These are phyloP conservation scores for Linum lewisii DNA, from an alignment of 345 rosid species.

Conservation along the genomic window DNA sequence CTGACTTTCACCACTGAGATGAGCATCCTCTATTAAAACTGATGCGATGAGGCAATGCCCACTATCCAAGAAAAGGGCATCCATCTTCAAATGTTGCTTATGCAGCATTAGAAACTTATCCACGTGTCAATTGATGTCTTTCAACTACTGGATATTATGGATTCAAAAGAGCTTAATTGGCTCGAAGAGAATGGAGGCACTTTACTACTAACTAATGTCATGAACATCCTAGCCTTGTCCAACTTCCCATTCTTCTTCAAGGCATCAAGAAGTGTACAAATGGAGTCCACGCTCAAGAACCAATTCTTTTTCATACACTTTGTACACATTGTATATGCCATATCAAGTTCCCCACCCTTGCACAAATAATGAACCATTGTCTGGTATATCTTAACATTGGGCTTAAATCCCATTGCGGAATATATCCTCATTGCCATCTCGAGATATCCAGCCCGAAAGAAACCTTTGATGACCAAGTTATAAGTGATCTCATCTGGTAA, in stretches of 20 bases:
- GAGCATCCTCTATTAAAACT: too few relatives aligned
- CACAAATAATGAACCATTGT: conserved; percentile 78
- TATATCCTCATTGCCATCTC: conserved; percentile 75
- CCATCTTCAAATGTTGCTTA: neutral
- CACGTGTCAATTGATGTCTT: neutral
- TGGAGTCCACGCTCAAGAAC: conserved; percentile 53
- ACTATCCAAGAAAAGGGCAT: neutral
- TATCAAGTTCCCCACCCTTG: conserved; percentile 42
- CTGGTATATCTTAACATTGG: conserved; percentile 61
- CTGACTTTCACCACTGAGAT: too few relatives aligned
- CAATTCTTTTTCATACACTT: conserved; percentile 58
- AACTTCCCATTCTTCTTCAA: conserved; percentile 36
- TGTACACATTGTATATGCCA: conserved; percentile 64
- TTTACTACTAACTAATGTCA: conserved; percentile 33
- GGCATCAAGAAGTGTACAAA: conserved; percentile 43
- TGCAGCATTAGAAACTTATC: neutral
- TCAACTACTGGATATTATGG: conserved; percentile 26
- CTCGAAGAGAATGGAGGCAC: conserved; percentile 50
- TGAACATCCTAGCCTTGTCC: conserved; percentile 42
- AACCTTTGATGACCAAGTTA: conserved; percentile 77
- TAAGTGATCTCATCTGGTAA: conserved; percentile 56
- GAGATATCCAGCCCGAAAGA: conserved; percentile 49
- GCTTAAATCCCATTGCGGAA: conserved; percentile 44
- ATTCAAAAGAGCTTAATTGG: conserved; percentile 35
- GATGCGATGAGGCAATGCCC: too few relatives aligned